Conservation (phyloP, 2,329 filamentous ascomycete genomes). For the Beauveria medogensis region DNA sequence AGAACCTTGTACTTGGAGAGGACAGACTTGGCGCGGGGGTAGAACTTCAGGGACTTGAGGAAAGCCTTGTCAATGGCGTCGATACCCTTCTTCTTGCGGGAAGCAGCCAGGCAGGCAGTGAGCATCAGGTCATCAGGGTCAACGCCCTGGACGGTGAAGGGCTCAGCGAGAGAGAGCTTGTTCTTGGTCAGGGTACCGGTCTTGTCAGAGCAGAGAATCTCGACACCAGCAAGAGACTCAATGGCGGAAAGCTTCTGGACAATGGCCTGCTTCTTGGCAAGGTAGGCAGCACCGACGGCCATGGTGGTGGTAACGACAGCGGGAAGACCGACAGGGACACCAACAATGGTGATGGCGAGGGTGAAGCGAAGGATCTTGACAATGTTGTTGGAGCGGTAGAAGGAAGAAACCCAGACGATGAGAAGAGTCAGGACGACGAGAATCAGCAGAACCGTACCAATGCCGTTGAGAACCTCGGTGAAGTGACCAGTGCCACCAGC, state of each 20-base stretch:
- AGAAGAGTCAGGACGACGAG: slow-evolving; percentile 75
- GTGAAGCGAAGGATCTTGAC: slow-evolving; percentile 76
- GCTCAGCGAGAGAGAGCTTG: slow-evolving; percentile 80
- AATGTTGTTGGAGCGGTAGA: slow-evolving; percentile 79
- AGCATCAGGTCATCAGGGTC: slow-evolving; percentile 86
- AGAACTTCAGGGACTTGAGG: slow-evolving; percentile 74
- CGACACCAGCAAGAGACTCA: slow-evolving; percentile 83
- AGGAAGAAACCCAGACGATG: slow-evolving; percentile 77
- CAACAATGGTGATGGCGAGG: slow-evolving; percentile 81
- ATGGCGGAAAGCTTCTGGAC: slow-evolving; percentile 90
- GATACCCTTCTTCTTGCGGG: slow-evolving; percentile 91
- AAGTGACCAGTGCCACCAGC: slow-evolving; percentile 73
- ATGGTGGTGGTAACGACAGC: slow-evolving; percentile 92
- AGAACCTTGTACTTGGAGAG: slow-evolving; percentile 78
- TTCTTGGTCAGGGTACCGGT: slow-evolving; percentile 91
- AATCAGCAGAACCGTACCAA: slow-evolving; percentile 66
- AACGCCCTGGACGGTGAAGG: slow-evolving; percentile 74
- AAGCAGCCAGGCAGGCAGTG: slow-evolving; percentile 81
- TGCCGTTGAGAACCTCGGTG: slow-evolving; percentile 82
- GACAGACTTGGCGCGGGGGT: slow-evolving; percentile 72
- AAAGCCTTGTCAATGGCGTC: slow-evolving; percentile 94
- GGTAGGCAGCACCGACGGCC: slow-evolving; percentile 85
- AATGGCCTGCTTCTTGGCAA: slow-evolving; percentile 87
- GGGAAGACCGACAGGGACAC: slow-evolving; percentile 87
- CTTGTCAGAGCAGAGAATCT: slow-evolving; percentile 93